Base-by-base conservation (phyloP, 768 basidiomycete species). In the Boletus rufocinnamomeus region DNA sequence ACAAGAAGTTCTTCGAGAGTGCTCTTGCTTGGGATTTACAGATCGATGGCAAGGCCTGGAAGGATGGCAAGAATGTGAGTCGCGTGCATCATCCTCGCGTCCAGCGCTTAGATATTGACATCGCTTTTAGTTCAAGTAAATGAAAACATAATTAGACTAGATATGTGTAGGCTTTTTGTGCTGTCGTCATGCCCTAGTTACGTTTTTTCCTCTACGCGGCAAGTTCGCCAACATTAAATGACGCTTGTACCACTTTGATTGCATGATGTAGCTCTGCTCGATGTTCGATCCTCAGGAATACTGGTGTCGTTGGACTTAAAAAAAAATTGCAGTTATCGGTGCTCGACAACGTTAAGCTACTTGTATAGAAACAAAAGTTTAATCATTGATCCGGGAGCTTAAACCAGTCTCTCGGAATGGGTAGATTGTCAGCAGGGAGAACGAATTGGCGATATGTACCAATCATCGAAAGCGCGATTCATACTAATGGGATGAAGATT, bases 21-120 rank as follows among this genome's bases (percentile, higher is more conserved):
- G 91, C 91, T 27, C 84, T 96, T 65, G 91, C 94, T 49, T 98
- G 96, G 96, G 94, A 96, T 78, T 76, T 96, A 60, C 86, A 89
- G 76, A 66, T 97, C 56, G 87, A 88, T 63, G 96, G 89, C 32
- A 94, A 92, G 84, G 83, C 84, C 73, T 97, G 93, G 92, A 86
- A 77, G 50, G 95, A 95, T 77, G 91, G 91, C 63, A 93, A 93
- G 82, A 89, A 86, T 73, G 89, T 93, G 72, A 79, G 91, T 84
- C 17, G 27, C 55, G n/a, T 48, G 30, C 43, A 54, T 47, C 43
- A 54, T 47, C 41, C 27, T 47, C 30, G 13, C 17, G 21, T 51
- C n/a, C 6, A 9, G 5, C 14, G 19, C 17, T 30, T 23, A 10
- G 16, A 40, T 34, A 4, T n/a, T 63, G 34, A 69, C 37, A 0